A percentile compares a stretch with the other conserved stretches of the same genome.
phyloP scores from a whole-genome alignment of 306 rosid species.

The Biancaea sappan region DNA sequence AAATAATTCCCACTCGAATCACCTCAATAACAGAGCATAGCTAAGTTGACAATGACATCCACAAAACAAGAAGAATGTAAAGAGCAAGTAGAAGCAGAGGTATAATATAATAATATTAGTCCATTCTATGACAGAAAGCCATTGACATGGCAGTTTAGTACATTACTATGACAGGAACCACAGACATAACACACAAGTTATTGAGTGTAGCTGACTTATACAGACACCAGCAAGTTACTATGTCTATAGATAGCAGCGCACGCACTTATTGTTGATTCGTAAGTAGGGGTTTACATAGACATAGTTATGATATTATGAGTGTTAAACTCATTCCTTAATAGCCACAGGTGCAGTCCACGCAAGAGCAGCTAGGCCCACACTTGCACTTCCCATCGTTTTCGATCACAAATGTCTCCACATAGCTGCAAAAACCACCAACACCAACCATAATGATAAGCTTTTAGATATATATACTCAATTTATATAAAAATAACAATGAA shows the following conservation, averaged over 20 bases:
- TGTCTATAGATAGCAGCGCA: neutral
- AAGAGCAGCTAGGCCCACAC: slow-evolving; percentile 67
- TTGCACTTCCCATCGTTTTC: slow-evolving; percentile 77
- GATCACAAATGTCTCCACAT: slow-evolving; percentile 45
- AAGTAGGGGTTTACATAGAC: slow-evolving; percentile 39
- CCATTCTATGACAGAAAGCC: slow-evolving; percentile 31
- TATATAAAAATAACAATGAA: too few relatives aligned
- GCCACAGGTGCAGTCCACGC: slow-evolving; percentile 65
- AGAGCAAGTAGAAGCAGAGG: neutral
- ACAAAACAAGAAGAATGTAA: neutral
- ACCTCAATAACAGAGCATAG: too few relatives aligned
- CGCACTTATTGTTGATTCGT: slow-evolving; percentile 43
- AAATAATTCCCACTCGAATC: too few relatives aligned
- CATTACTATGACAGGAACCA: slow-evolving; percentile 16
- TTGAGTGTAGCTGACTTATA: slow-evolving; percentile 27
- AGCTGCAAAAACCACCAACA: slow-evolving; percentile 61
- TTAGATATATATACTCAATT: too few relatives aligned
- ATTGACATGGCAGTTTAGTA: slow-evolving; percentile 22
- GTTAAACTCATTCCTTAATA: slow-evolving; percentile 32
- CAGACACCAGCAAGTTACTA: slow-evolving; percentile 2
- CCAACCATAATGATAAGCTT: too few relatives aligned
- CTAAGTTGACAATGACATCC: too few relatives aligned
- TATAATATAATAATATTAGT: slow-evolving; percentile 1
- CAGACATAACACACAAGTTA: slow-evolving; percentile 4
- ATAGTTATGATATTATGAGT: too few relatives aligned